Evolutionary conservation across 345 rosid species (phyloP).

Genomic region (Linum usitatissimum): DNA sequence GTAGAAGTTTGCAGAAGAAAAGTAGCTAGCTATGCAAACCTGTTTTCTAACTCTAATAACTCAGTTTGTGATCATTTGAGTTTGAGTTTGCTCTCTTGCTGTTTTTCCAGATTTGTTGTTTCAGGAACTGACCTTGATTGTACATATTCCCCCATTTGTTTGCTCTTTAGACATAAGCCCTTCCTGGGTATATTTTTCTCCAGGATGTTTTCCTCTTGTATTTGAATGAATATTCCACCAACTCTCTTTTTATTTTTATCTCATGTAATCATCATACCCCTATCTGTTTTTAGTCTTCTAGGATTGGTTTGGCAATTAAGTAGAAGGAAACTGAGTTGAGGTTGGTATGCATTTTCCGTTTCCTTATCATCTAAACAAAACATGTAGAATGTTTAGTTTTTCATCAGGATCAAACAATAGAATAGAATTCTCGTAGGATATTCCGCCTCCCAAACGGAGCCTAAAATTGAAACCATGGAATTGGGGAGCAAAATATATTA

Average conservation of each 20-base stretch:
- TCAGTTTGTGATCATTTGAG: constrained; percentile 10
- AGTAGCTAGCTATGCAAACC: constrained; percentile 22
- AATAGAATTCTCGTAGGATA: too few species aligned
- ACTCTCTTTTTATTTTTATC: background rate
- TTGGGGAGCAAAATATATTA: background rate
- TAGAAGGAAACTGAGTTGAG: too few species aligned
- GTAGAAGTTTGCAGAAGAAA: constrained; percentile 26
- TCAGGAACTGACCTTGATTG: constrained; percentile 15
- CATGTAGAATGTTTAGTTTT: too few species aligned
- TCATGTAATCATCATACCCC: background rate
- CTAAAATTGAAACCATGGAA: too few species aligned
- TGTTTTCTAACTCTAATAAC: constrained; percentile 29
- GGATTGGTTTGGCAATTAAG: too few species aligned
- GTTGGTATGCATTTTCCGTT: too few species aligned
- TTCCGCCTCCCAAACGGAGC: too few species aligned
- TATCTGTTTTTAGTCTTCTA: background rate
- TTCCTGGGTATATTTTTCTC: constrained; percentile 1
- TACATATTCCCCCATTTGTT: constrained; percentile 31
- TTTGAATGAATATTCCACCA: constrained; percentile 4
- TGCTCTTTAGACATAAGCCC: constrained; percentile 28
- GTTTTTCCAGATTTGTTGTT: constrained; percentile 3
- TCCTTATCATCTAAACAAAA: too few species aligned
- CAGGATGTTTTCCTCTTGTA: constrained; percentile 14
- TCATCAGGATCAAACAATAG: too few species aligned
- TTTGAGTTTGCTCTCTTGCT: constrained; percentile 11